These are phyloP conservation scores for Puccinia triticina DNA, from an alignment of 1,284 basidiomycete species.

Conservation along the genomic window DNA sequence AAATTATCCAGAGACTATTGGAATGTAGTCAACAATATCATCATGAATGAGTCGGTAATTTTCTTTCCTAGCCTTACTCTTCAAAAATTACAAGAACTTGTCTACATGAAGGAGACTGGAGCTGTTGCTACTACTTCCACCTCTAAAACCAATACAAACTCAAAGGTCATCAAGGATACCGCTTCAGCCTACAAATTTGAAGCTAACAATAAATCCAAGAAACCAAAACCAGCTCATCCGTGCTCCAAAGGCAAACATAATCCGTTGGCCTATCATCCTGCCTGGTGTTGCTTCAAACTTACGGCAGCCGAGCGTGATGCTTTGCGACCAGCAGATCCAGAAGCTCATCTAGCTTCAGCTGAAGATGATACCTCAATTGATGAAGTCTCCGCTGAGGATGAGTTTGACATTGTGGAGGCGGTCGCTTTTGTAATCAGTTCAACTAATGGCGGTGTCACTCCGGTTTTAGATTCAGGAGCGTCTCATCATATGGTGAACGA, in stretches of 20 bases:
- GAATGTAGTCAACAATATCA: too few species aligned
- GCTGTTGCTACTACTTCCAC: neutral
- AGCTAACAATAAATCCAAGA: neutral
- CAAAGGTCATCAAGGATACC: too few species aligned
- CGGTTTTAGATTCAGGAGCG: neutral
- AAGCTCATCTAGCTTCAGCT: too few species aligned
- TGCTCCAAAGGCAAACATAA: neutral
- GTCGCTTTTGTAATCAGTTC: neutral
- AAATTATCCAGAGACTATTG: too few species aligned
- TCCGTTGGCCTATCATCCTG: neutral
- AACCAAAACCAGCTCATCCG: neutral
- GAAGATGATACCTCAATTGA: too few species aligned
- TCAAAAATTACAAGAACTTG: too few species aligned
- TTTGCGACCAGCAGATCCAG: too few species aligned
- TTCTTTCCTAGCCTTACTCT: too few species aligned
- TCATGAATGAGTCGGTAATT: too few species aligned
- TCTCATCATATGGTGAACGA: slow-evolving; percentile 17
- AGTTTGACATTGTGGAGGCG: neutral
- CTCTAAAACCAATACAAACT: neutral
- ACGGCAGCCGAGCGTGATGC: neutral
- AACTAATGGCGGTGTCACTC: neutral
- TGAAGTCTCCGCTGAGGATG: too few species aligned
- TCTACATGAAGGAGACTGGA: too few species aligned
- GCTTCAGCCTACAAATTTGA: neutral
- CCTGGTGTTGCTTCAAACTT: neutral